Base-by-base conservation (phyloP, 306 rosid genomes). In the Vachellia pachyceras region DNA sequence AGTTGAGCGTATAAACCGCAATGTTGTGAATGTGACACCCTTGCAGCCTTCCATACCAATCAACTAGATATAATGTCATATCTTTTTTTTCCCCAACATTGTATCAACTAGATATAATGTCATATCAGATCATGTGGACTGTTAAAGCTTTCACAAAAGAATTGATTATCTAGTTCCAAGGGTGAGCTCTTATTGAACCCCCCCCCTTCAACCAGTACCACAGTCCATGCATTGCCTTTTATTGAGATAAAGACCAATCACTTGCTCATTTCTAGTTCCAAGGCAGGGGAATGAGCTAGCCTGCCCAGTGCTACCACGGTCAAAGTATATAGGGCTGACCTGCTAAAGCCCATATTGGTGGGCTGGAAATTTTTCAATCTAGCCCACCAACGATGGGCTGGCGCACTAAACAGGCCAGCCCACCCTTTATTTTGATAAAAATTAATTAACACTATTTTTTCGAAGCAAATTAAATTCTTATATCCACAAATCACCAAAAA, bases 101-200 rank as follows among this genome's bases (percentile, higher is more conserved):
- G n/a, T n/a, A n/a, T n/a, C n/a, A n/a, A n/a, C n/a, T n/a, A n/a
- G n/a, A n/a, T n/a, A n/a, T 37, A 18, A 29, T 29, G 47, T 36
- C 22, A 66, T 3, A 67, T 40, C 72, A 40, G 33, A 8, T 67
- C 49, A 67, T 17, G 11, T 3, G 72, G 50, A 39, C 33, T 39
- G 72, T 39, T n/a, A 67, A 40, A 67, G 47, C 47, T 66, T 25
- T 66, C 72, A 39, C 29, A 8, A 17, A 66, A 37, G 47, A 66
- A 66, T 18, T 39, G 8, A 66, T 37, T 18, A 5, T 40, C 50
- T 4, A 67, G 72, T n/a, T 67, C 72, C 49, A 39, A 35, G 44
- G 14, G 72, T 42, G 22, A 17, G 20, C 47, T 39, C 25, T 20
- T 66, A 18, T 66, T 29, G 33, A 29, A 29, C 2, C 33, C 33